Evolutionary conservation across 768 basidiomycete genomes (phyloP).

Genomic region (Podaxis sp.): DNA sequence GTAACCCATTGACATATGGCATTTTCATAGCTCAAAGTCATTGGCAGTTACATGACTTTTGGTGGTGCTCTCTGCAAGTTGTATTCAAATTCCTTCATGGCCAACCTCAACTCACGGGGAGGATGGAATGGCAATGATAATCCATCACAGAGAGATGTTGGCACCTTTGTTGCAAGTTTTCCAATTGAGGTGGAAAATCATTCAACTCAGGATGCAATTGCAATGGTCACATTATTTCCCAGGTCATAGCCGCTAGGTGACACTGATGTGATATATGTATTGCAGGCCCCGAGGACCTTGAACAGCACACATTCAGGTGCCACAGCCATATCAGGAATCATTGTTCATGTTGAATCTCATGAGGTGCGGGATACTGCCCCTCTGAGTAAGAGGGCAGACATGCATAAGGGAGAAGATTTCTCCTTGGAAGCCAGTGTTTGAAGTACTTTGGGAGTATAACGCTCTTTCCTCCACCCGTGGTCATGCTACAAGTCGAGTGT

Average conservation of each 20-base stretch:
- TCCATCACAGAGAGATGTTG: background rate
- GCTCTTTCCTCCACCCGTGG: too few species aligned
- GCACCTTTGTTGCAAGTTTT: background rate
- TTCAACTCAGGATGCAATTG: too few species aligned
- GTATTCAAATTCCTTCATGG: constrained; percentile 40
- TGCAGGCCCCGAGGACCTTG: background rate
- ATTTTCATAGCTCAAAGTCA: background rate
- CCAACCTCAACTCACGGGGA: constrained; percentile 31
- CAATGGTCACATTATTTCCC: too few species aligned
- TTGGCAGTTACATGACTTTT: constrained; percentile 33
- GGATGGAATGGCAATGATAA: constrained; percentile 23
- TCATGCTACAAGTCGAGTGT: too few species aligned
- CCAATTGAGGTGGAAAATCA: too few species aligned
- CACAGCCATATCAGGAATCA: background rate
- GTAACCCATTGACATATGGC: background rate
- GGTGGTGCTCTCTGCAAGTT: constrained; percentile 38
- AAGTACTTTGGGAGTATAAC: too few species aligned
- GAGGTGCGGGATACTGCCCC: background rate
- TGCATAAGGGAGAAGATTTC: too few species aligned
- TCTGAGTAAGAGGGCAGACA: background rate
- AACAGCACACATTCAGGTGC: background rate
- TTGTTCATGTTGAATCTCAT: background rate
- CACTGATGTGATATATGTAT: background rate
- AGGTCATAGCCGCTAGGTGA: background rate
- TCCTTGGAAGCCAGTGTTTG: too few species aligned